These are phyloP conservation scores for Coniosporium apollinis DNA, from an alignment of 495 filamentous ascomycete species.

Conservation along the genomic window DNA sequence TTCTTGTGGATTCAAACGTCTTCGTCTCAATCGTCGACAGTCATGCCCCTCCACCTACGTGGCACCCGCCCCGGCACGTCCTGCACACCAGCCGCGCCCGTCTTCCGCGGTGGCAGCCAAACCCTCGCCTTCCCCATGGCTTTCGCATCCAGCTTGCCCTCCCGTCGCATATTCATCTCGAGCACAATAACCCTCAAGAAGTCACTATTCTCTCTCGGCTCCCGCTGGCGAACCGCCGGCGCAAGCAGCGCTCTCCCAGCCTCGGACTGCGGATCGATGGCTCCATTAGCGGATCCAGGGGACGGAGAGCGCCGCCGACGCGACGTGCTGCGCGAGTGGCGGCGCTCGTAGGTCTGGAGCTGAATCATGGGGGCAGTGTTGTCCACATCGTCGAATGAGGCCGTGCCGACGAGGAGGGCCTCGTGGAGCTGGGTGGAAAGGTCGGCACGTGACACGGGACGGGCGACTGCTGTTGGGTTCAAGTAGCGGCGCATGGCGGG, in stretches of 20 bases:
- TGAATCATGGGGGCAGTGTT: constrained; percentile 18
- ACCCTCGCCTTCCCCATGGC: constrained; percentile 68
- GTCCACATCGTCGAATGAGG: constrained; percentile 1
- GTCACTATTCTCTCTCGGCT: constrained; percentile 82
- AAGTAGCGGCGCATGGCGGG: constrained; percentile 82
- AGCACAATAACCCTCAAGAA: constrained; percentile 89
- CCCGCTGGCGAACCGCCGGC: constrained; percentile 55
- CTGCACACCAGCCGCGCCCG: too few species aligned
- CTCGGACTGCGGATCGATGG: constrained; percentile 17
- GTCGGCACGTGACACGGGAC: constrained; percentile 38
- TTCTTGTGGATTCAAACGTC: too few species aligned
- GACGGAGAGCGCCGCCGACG: not conserved
- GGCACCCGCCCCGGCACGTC: too few species aligned
- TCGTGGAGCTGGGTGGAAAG: constrained; percentile 39
- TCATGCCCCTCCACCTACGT: too few species aligned
- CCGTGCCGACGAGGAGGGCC: constrained; percentile 3
- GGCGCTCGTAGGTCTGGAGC: constrained; percentile 22
- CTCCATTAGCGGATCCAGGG: too few species aligned
- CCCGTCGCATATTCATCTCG: constrained; percentile 93
- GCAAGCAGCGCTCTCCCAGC: constrained; percentile 12
- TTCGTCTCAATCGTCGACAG: too few species aligned
- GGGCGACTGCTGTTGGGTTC: constrained; percentile 52
- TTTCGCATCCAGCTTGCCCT: constrained; percentile 74
- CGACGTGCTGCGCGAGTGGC: constrained; percentile 1
- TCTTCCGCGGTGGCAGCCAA: constrained; percentile 71